Evolutionary conservation across 371 early-diverging fungal genomes (phyloP), one percentile per base, ranked within the genome.

Genomic region (Rhizopus delemar): DNA sequence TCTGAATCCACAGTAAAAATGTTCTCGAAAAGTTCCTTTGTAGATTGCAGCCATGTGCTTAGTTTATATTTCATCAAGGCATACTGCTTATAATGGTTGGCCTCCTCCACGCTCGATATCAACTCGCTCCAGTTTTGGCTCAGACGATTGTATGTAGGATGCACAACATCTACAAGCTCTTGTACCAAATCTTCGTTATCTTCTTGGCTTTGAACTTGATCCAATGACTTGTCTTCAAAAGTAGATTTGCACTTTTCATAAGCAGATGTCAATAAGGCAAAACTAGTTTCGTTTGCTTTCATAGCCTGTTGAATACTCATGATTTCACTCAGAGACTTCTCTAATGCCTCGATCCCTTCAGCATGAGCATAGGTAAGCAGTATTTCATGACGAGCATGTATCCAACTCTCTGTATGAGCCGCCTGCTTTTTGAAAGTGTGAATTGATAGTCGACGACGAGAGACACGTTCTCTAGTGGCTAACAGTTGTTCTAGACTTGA

Each of bases 381-480:
- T 4, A 67, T 29, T 7, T 62, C 51, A 11, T 41, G 61, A 3
- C 63, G 60, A 8, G 69, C 56, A 6, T 39, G 46, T n/a, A 75
- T 74, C 81, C 81, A 80, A 8, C 57, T 55, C 39, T 57, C 65
- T 35, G 63, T 65, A 0, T 57, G 48, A 9, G 66, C 54, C 4
- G 55, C 69, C 55, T 80, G 73, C 34, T 71, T 71, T 16, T 57
- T 57, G 36, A 57, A 80, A 0, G 69, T 45, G 12, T 74, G 65
- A 2, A 71, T 36, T 0, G 73, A 60, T n/a, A 72, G 53, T 32
- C 62, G 49, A 13, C 72, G 72, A 15, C 76, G 71, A 16, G 78
- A 75, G 4, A 74, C 41, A 8, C 69, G 68, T 51, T 77, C 78
- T 16, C 74, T 77, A 4, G 72, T 64, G 36, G 75, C 73, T 6